phyloP scores from a whole-genome alignment of 2,329 filamentous ascomycete genomes.

The Dothidotthia symphoricarpi region DNA sequence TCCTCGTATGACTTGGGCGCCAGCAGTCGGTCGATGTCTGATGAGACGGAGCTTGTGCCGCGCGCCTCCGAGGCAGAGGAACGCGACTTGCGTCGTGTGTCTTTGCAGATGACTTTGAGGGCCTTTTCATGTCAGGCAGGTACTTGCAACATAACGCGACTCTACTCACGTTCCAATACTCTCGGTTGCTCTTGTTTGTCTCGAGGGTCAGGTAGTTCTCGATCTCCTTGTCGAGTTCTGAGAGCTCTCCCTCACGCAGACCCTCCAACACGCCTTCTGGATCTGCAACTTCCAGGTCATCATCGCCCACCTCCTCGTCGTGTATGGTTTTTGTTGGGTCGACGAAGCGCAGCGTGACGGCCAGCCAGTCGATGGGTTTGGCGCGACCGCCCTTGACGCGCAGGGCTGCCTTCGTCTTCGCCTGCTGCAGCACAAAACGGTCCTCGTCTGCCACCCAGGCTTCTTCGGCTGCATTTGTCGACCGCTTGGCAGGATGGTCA shows the following conservation, averaged over 20 bases:
- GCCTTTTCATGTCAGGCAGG: slow-evolving; percentile 52
- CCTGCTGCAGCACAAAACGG: slow-evolving; percentile 90
- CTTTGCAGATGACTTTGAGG: slow-evolving; percentile 77
- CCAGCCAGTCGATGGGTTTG: slow-evolving; percentile 89
- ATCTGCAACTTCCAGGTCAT: slow-evolving; percentile 71
- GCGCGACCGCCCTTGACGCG: slow-evolving; percentile 87
- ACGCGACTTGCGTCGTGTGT: slow-evolving; percentile 66
- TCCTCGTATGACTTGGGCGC: slow-evolving; percentile 82
- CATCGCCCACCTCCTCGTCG: slow-evolving; percentile 79
- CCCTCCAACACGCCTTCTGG: slow-evolving; percentile 79
- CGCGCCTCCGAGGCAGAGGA: slow-evolving; percentile 64
- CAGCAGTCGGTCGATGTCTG: slow-evolving; percentile 85
- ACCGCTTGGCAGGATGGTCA: slow-evolving; percentile 42
- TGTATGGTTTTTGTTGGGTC: slow-evolving; percentile 76
- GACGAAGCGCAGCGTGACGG: slow-evolving; percentile 84
- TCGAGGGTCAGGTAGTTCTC: slow-evolving; percentile 77
- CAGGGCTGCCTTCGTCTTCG: slow-evolving; percentile 97
- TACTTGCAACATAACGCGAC: slow-evolving; percentile 8
- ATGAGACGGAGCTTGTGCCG: slow-evolving; percentile 76
- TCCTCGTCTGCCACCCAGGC: slow-evolving; percentile 91
- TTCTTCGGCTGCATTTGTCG: slow-evolving; percentile 49
- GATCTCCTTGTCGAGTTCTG: slow-evolving; percentile 80
- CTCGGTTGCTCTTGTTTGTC: slow-evolving; percentile 70
- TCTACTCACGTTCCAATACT: slow-evolving; percentile 73
- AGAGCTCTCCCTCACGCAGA: slow-evolving; percentile 64